Percentiles rank a stretch among this genome's conserved stretches.
These are phyloP conservation scores for Sclerotinia spermophila DNA, from an alignment of 2,329 filamentous ascomycete genomes.

Conservation along the genomic window DNA sequence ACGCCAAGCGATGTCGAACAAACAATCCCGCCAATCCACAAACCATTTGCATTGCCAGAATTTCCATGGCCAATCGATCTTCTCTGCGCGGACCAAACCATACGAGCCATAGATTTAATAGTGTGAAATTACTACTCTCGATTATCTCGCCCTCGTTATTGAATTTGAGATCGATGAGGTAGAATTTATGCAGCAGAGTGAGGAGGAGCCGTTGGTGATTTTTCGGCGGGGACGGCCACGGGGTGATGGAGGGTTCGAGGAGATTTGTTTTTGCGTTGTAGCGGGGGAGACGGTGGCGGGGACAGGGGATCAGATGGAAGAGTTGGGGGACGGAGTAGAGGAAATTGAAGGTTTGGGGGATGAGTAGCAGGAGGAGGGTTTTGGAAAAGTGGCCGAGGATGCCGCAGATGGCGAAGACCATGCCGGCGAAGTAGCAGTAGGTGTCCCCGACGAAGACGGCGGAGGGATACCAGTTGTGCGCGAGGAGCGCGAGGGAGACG, in stretches of 20 bases:
- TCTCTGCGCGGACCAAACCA: conserved; percentile 91
- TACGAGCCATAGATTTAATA: conserved; percentile 94
- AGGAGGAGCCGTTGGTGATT: conserved; percentile 60
- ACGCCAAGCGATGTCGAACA: conserved; percentile 77
- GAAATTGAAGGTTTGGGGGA: conserved; percentile 97
- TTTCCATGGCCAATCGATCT: conserved; percentile 73
- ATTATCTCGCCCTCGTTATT: conserved; percentile 67
- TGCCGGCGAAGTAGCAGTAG: conserved; percentile 98
- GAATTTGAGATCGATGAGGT: conserved; percentile 63
- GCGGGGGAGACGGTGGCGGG: conserved; percentile 82
- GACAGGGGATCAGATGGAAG: conserved; percentile 85
- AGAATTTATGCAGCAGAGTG: conserved; percentile 64
- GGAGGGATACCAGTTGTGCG: conserved; percentile 94
- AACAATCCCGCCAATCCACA: conserved; percentile 81
- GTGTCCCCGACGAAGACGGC: conserved; percentile 96
- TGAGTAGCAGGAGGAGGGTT: conserved; percentile 82
- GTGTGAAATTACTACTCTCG: conserved; percentile 84
- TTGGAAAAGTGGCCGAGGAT: conserved; percentile 98
- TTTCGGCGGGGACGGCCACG: conserved; percentile 70
- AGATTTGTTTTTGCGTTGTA: conserved; percentile 84
- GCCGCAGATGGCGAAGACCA: conserved; percentile 96
- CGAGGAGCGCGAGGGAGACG: conserved; percentile 80
- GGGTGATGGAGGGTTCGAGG: conserved; percentile 80
- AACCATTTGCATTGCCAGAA: conserved; percentile 72
- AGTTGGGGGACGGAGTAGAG: conserved; percentile 89